These are phyloP conservation scores for Aspergillus coremiiformis DNA, from an alignment of 495 filamentous ascomycete species.

Conservation along the genomic window DNA sequence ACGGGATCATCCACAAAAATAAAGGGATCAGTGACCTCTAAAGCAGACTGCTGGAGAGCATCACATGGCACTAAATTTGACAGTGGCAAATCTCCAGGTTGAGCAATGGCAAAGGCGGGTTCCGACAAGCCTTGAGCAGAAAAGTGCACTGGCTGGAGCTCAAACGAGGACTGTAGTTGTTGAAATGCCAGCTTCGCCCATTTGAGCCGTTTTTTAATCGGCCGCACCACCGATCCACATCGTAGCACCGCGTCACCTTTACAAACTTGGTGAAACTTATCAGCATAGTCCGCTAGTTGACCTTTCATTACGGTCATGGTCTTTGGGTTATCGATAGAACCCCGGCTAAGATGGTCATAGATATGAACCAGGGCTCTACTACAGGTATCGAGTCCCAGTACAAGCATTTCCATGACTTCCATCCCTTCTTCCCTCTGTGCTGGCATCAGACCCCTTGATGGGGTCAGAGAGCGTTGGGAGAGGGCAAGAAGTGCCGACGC, in stretches of 20 bases:
- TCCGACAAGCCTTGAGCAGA: too few relatives aligned
- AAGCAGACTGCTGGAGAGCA: too few relatives aligned
- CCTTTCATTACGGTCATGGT: background rate
- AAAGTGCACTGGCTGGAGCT: background rate
- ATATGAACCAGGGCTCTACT: background rate
- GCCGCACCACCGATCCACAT: background rate
- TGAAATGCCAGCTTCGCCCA: background rate
- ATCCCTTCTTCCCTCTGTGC: background rate
- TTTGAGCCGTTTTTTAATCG: constrained; percentile 2
- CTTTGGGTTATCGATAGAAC: background rate
- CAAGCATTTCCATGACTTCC: background rate
- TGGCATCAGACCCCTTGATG: background rate
- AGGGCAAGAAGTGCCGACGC: background rate
- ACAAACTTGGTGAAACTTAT: background rate
- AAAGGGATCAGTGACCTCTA: background rate
- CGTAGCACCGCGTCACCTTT: background rate
- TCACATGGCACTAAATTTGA: too few relatives aligned
- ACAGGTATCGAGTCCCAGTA: background rate
- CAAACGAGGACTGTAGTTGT: background rate
- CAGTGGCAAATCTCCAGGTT: too few relatives aligned
- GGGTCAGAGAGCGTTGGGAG: background rate
- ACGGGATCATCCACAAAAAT: background rate
- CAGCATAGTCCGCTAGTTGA: background rate
- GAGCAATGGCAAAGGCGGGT: too few relatives aligned
- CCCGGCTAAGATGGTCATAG: background rate